Evolutionary conservation across 148 eudicot genomes (phyloP), one percentile per base, ranked within the genome.

Genomic region (Vaccinium darrowii): DNA sequence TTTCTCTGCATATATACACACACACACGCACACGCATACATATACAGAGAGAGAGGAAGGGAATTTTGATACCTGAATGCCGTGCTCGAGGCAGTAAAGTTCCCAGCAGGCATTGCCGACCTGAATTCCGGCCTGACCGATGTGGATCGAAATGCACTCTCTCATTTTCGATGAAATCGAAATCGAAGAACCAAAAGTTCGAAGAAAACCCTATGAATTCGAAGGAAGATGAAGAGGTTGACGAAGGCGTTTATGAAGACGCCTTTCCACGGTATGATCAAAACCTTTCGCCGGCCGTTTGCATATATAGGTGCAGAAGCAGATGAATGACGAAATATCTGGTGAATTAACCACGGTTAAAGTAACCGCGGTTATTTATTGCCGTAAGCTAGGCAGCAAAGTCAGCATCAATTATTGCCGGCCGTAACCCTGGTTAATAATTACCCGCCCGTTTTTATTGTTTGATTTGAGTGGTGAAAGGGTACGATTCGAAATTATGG

Each of bases 221-320:
- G 19, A 52, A 27, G 30, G 62, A 72, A 67, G 13, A n/a, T 25
- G 12, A 18, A 62, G n/a, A 85, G 54, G 1, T 25, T 15, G 27
- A 4, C 84, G 52, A 39, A 81, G 82, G 90, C 90, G 90, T 88
- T 88, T 88, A 88, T 88, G 58, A 88, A 88, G 90, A 88, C 90
- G 90, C 90, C 86, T 86, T 83, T 84, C 72, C 53, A 73, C 8
- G 11, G 3, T 50, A 77, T 57, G 60, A 36, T 43, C 78, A 56
- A 53, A 84, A 77, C 43, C 27, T 47, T 58, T 43, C 1, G 13
- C 53, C 33, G 56, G 13, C 51, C 27, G 10, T 9, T 8, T 72
- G 52, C 6, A 43, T 13, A 30, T 87, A 73, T 84, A 84, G 51
- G 79, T 33, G 9, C 25, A 7, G 27, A 21, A n/a, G 47, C 7